These are phyloP conservation scores for Sclerotiophoma versabilis DNA, from an alignment of 2,329 filamentous ascomycete genomes.

Conservation along the genomic window DNA sequence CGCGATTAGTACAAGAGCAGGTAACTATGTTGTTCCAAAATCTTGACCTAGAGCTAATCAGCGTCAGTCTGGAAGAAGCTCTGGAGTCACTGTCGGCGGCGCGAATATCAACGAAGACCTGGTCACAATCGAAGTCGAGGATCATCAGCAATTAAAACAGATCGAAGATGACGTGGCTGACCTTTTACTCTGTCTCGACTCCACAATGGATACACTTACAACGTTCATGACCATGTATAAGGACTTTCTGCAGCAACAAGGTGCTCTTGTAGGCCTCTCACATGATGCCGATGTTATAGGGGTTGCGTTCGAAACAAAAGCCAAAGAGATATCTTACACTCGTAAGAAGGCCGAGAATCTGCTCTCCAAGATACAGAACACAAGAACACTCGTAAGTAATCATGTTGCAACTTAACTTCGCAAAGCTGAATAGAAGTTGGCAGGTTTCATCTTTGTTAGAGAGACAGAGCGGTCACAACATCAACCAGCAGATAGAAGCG, in stretches of 20 bases:
- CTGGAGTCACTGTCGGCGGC: background rate
- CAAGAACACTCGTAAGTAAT: slow-evolving; percentile 3
- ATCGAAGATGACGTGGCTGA: slow-evolving; percentile 30
- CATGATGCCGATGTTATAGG: background rate
- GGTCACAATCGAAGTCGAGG: slow-evolving; percentile 22
- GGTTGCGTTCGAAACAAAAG: background rate
- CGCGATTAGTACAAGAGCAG: slow-evolving; percentile 4
- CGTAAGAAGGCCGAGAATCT: background rate
- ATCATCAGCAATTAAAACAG: slow-evolving; percentile 28
- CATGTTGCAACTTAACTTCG: no score
- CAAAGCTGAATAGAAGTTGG: background rate
- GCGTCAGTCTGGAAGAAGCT: background rate
- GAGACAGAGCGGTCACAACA: slow-evolving; percentile 24
- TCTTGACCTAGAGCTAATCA: background rate
- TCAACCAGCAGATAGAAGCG: slow-evolving; percentile 28
- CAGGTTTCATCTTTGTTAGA: slow-evolving; percentile 31
- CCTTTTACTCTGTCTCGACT: slow-evolving; percentile 28
- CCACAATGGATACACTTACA: slow-evolving; percentile 25
- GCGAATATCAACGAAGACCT: slow-evolving; percentile 10
- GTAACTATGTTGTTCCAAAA: background rate
- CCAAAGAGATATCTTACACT: background rate
- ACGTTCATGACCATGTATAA: slow-evolving; percentile 7
- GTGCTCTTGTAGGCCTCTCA: background rate
- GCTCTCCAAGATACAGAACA: slow-evolving; percentile 1
- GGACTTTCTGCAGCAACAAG: background rate